Evolutionary conservation across 2,329 filamentous ascomycete genomes (phyloP).

Genomic region (Monosporascus cannonballus): DNA sequence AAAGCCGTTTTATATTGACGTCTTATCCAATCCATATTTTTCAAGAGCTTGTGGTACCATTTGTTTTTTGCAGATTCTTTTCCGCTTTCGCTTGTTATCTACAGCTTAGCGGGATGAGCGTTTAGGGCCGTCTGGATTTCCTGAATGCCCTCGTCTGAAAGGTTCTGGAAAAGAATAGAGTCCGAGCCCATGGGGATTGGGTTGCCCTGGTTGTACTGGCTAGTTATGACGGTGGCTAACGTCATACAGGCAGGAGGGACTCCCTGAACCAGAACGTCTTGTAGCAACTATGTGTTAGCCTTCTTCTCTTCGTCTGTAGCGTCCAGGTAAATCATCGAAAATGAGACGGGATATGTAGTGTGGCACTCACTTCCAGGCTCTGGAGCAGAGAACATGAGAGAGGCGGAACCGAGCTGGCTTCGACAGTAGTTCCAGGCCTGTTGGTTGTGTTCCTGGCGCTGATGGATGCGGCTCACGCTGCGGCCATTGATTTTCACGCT

Average conservation of each 20-base stretch:
- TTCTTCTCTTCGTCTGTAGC: too few species aligned
- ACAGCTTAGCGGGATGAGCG: neutral
- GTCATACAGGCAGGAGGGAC: conserved; percentile 7
- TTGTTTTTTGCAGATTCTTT: too few species aligned
- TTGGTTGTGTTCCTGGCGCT: too few species aligned
- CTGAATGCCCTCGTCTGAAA: conserved; percentile 1
- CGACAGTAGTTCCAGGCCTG: too few species aligned
- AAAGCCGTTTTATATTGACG: too few species aligned
- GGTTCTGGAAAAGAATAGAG: conserved; percentile 6
- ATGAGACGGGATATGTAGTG: too few species aligned
- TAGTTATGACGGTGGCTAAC: conserved; percentile 5
- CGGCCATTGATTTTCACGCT: too few species aligned
- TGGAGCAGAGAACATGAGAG: conserved; percentile 5
- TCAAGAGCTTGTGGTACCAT: too few species aligned
- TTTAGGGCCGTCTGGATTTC: conserved; percentile 1
- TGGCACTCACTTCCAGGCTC: neutral
- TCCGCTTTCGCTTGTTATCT: too few species aligned
- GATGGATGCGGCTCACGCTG: too few species aligned
- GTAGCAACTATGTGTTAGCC: neutral
- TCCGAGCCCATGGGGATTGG: conserved; percentile 6
- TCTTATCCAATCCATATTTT: too few species aligned
- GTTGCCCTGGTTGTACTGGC: conserved; percentile 3
- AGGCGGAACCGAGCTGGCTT: neutral
- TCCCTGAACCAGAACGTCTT: conserved; percentile 6
- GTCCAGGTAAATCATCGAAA: too few species aligned